phyloP scores from a whole-genome alignment of 1,139 yeast species.

The Hanseniaspora gamundiae region DNA sequence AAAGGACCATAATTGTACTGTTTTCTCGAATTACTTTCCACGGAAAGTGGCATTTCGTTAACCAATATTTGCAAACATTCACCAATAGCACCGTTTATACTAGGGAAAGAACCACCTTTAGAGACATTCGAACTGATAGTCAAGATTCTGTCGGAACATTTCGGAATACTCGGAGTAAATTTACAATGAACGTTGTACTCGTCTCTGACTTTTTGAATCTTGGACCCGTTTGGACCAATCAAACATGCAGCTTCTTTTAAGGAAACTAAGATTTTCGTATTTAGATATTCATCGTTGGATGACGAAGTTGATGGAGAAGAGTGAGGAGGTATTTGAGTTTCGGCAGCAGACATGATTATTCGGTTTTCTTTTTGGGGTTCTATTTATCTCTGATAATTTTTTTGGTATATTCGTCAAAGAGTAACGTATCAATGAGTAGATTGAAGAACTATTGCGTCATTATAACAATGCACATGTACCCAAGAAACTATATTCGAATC shows the following conservation, averaged over 20 bases:
- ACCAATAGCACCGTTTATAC: conserved; percentile 61
- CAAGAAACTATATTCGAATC: too few species aligned
- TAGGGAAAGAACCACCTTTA: conserved; percentile 66
- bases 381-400: not conserved
- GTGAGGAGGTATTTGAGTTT: not conserved
- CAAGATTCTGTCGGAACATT: conserved; percentile 74
- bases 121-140: conserved; percentile 25
- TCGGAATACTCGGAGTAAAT: conserved; percentile 69
- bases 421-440: too few species aligned
- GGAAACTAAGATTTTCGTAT: conserved; percentile 44
- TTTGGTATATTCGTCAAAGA: too few species aligned
- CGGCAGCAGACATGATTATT: not conserved
- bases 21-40: conserved; percentile 5
- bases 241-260: conserved; percentile 87
- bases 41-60: conserved; percentile 7
- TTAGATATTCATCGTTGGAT: conserved; percentile 27
- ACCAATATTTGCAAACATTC: conserved; percentile 56
- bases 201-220: conserved; percentile 67
- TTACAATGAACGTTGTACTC: conserved; percentile 80
- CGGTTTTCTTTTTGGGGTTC: too few species aligned
- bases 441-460: too few species aligned
- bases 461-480: too few species aligned
- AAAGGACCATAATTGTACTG: conserved; percentile 22
- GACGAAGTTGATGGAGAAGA: not conserved
- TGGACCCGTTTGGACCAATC: conserved; percentile 78